phyloP scores from a whole-genome alignment of 805 yeast genomes.

The Cyberlindnera bimundalis region DNA sequence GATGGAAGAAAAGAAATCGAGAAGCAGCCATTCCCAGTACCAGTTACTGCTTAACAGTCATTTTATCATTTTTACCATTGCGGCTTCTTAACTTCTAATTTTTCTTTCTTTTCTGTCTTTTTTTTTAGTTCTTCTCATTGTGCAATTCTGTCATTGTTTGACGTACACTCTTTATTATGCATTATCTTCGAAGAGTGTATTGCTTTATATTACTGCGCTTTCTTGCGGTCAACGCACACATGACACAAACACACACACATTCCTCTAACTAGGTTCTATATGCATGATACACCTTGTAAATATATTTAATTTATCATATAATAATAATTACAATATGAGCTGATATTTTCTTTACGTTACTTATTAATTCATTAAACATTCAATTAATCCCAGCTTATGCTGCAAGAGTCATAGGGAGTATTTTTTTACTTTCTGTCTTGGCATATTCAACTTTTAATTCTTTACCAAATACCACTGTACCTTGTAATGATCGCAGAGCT shows the following conservation, averaged over 20 bases:
- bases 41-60: slow-evolving; percentile 28
- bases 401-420: background rate
- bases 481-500: slow-evolving; percentile 48
- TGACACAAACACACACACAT: too few relatives aligned
- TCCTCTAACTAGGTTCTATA: background rate
- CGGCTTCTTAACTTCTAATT: too few relatives aligned
- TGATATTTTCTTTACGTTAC: too few relatives aligned
- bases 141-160: too few relatives aligned
- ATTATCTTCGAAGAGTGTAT: too few relatives aligned
- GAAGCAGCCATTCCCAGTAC: slow-evolving; percentile 29
- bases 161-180: too few relatives aligned
- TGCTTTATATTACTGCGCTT: too few relatives aligned
- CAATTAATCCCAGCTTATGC: background rate
- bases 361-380: slow-evolving; percentile 1
- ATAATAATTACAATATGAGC: too few relatives aligned
- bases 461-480: slow-evolving; percentile 51
- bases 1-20: slow-evolving; percentile 40
- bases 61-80: too few relatives aligned
- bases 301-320: too few relatives aligned
- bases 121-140: background rate
- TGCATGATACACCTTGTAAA: slow-evolving; percentile 7
- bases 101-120: background rate
- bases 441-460: slow-evolving; percentile 44
- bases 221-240: too few relatives aligned
- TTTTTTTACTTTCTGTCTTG: slow-evolving; percentile 27